These are phyloP conservation scores for Linnemannia hyalina DNA, from an alignment of 192 early-diverging fungal species.

Conservation along the genomic window DNA sequence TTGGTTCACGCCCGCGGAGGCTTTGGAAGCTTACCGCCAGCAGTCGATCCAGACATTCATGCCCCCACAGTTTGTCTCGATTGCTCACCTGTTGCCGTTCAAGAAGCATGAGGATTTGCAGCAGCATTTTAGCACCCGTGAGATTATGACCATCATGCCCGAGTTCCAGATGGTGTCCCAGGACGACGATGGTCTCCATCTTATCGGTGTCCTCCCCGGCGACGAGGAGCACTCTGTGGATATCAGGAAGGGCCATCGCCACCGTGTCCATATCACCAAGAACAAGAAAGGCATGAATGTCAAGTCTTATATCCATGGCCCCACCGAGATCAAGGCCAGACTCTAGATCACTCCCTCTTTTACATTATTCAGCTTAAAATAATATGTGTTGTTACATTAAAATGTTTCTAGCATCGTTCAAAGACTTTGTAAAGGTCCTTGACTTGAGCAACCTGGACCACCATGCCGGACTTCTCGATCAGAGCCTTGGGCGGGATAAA, in stretches of 20 bases:
- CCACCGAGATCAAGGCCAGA: conserved; percentile 40
- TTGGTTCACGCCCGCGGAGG: conserved; percentile 79
- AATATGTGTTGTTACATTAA: not conserved
- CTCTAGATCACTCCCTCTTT: conserved; percentile 3
- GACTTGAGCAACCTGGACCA: conserved; percentile 86
- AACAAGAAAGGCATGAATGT: conserved; percentile 49
- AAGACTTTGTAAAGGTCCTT: conserved; percentile 96
- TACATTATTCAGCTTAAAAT: not conserved
- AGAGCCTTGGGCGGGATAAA: conserved; percentile 78
- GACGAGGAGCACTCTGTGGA: conserved; percentile 57
- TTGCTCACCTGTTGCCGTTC: conserved; percentile 63
- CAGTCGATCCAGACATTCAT: conserved; percentile 63
- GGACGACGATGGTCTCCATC: conserved; percentile 32
- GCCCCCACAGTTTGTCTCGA: conserved; percentile 76
- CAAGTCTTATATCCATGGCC: conserved; percentile 35
- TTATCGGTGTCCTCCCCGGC: conserved; percentile 55
- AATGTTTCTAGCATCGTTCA: conserved; percentile 87
- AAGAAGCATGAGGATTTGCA: conserved; percentile 63
- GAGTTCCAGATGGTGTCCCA: conserved; percentile 51
- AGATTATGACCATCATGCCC: conserved; percentile 51
- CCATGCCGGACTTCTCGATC: conserved; percentile 66
- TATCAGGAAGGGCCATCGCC: conserved; percentile 25
- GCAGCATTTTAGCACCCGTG: conserved; percentile 18
- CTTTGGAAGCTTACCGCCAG: conserved; percentile 62
- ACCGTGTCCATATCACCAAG: conserved; percentile 38